Evolutionary conservation across 108 stramenopile species (phyloP).

Genomic region (Conticribra weissflogii): DNA sequence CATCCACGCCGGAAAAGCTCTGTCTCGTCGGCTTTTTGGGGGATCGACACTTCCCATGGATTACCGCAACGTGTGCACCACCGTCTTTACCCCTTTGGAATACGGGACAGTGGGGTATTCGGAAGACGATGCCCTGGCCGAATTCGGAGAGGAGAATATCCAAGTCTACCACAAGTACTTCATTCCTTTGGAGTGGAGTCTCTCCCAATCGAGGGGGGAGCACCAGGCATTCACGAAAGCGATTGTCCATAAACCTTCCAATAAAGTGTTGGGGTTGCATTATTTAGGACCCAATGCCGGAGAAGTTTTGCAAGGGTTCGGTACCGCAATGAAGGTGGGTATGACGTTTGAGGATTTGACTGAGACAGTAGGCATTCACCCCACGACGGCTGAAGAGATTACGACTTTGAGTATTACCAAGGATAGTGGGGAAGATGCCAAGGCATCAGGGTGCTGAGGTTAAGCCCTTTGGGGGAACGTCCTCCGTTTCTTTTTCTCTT

Average conservation of each 20-base stretch:
- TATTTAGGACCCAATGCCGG: constrained; percentile 98
- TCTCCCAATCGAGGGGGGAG: constrained; percentile 66
- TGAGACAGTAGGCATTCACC: constrained; percentile 98
- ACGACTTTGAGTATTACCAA: constrained; percentile 85
- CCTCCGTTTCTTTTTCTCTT: neutral
- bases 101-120: constrained; percentile 94
- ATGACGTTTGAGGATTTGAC: constrained; percentile 79
- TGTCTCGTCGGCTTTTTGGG: constrained; percentile 94
- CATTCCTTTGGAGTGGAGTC: constrained; percentile 94
- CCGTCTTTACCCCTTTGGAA: constrained; percentile 98
- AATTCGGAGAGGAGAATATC: constrained; percentile 81
- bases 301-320: constrained; percentile 95
- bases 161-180: constrained; percentile 96
- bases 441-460: constrained; percentile 97
- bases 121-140: constrained; percentile 92
- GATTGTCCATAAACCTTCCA: constrained; percentile 74
- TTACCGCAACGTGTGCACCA: constrained; percentile 92
- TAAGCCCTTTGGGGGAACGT: constrained; percentile 89
- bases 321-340: constrained; percentile 90
- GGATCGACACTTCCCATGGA: constrained; percentile 88
- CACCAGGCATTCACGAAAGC: constrained; percentile 89
- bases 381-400: constrained; percentile 94
- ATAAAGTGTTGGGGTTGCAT: constrained; percentile 95
- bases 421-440: constrained; percentile 88
- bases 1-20: constrained; percentile 90